Percentiles rank a stretch among this genome's conserved stretches.
Conservation (phyloP, 2,329 filamentous ascomycete species). For the Coniochaeta prunicola region DNA sequence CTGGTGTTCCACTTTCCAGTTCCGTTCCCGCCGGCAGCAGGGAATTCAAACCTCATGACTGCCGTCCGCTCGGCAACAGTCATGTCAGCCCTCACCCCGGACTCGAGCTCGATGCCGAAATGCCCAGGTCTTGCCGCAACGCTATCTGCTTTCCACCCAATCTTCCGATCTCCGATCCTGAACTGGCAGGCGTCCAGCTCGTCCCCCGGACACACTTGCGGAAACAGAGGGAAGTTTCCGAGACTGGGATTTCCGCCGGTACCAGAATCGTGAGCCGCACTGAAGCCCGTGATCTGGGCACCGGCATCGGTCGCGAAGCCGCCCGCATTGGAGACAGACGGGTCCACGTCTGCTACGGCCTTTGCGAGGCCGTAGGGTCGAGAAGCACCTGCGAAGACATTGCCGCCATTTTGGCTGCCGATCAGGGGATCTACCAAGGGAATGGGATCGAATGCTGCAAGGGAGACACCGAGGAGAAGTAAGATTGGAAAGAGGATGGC, state of each 20-base stretch:
- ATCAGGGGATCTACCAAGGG: constrained; percentile 39
- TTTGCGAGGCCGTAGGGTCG: constrained; percentile 50
- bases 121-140: constrained; percentile 45
- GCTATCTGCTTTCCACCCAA: constrained; percentile 30
- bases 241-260: constrained; percentile 36
- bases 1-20: constrained; percentile 4
- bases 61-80: constrained; percentile 54
- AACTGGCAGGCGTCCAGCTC: constrained; percentile 51
- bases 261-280: constrained; percentile 35
- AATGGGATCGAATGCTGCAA: constrained; percentile 12
- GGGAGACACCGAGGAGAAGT: background rate
- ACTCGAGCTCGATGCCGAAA: constrained; percentile 48
- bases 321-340: constrained; percentile 29
- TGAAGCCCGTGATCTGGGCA: constrained; percentile 42
- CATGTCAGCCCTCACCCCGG: constrained; percentile 49
- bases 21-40: constrained; percentile 24
- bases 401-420: constrained; percentile 47
- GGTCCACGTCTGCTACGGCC: constrained; percentile 44
- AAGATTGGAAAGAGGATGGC: background rate
- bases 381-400: constrained; percentile 50
- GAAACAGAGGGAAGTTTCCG: constrained; percentile 39
- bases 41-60: constrained; percentile 54
- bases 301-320: constrained; percentile 37
- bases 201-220: constrained; percentile 32
- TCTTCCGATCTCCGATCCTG: constrained; percentile 35